Evolutionary conservation across 345 rosid genomes (phyloP), one percentile per base, ranked within the genome.

Genomic region (Hypericum androsaemum): DNA sequence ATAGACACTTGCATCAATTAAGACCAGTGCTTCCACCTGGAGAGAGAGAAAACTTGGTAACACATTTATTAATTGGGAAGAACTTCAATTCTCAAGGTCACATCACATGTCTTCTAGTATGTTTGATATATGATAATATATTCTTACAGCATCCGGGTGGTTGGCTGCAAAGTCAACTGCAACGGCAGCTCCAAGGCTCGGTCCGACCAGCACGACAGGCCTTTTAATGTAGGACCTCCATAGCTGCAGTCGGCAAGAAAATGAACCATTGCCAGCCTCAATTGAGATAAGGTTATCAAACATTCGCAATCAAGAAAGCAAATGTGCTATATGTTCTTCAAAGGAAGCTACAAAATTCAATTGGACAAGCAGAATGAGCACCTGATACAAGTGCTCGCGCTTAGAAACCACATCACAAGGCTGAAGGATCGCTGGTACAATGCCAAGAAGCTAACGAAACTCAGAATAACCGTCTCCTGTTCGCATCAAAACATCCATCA

Each of bases 111-210:
- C 15, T 16, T 44, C 6, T 14, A 6, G 12, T 6, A 43, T 43
- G 5, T 11, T 22, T 55, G 38, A 58, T 10, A 47, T 12, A 37
- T 15, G 47, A 61, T 57, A 38, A 53, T n/a, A n/a, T n/a, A n/a
- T n/a, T n/a, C 74, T 75, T 69, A 92, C 95, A 75, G 82, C 81
- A 66, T 92, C 96, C 1, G 98, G 96, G 70, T 92, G 75, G 56
- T 73, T 74, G 43, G 75, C 70, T 0, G 88, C 78, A 77, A 92
- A 87, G 57, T 92, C 98, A 40, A 83, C 69, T 42, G 89, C 98
- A 12, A 83, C 77, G 57, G 96, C 95, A 66, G 98, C 96, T 54
- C 98, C 96, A 46, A 92, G 95, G 74, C 96, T 87, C 8, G 98
- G 89, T 42, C 96, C 95, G 54, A 88, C 88, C 75, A 92, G 71